Conservation (phyloP, 495 filamentous ascomycete species). For the Trichoderma virens region DNA sequence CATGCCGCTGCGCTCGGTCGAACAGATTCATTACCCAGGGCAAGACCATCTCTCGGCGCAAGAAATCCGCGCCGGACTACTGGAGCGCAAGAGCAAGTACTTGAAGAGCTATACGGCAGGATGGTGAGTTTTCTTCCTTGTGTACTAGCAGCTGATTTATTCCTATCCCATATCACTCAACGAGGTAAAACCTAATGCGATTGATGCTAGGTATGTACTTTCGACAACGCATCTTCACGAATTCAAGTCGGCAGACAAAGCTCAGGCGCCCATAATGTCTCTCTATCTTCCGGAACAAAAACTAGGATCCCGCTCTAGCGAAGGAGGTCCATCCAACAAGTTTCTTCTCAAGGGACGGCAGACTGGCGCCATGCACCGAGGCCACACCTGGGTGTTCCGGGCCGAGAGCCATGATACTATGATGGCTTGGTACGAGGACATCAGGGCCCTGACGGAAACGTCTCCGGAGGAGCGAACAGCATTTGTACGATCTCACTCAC, state of each 20-base stretch:
- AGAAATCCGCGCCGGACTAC: constrained; percentile 79
- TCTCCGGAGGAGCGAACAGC: constrained; percentile 83
- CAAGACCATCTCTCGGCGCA: constrained; percentile 78
- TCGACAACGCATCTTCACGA: constrained; percentile 96
- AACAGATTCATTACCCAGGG: constrained; percentile 91
- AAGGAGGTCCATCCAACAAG: constrained; percentile 87
- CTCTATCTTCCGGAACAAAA: constrained; percentile 91
- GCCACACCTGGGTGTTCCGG: constrained; percentile 96
- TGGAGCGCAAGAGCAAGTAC: constrained; percentile 98
- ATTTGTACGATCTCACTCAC: constrained; percentile 71
- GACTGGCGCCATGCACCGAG: constrained; percentile 85
- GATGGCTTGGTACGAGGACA: constrained; percentile 94
- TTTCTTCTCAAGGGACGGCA: constrained; percentile 96
- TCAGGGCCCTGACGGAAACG: constrained; percentile 76
- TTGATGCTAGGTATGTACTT: constrained; percentile 85
- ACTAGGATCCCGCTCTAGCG: constrained; percentile 81
- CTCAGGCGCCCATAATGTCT: constrained; percentile 78
- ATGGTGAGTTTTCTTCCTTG: constrained; percentile 54
- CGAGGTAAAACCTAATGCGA: too few relatives aligned
- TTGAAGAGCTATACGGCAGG: constrained; percentile 95
- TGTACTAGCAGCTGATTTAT: too few relatives aligned
- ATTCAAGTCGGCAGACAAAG: constrained; percentile 80
- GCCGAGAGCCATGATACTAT: constrained; percentile 93
- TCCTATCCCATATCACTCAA: too few relatives aligned
- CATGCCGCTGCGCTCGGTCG: constrained; percentile 64